These are phyloP conservation scores for Sherardia arvensis DNA, from an alignment of 257 asterid species.

Conservation along the genomic window DNA sequence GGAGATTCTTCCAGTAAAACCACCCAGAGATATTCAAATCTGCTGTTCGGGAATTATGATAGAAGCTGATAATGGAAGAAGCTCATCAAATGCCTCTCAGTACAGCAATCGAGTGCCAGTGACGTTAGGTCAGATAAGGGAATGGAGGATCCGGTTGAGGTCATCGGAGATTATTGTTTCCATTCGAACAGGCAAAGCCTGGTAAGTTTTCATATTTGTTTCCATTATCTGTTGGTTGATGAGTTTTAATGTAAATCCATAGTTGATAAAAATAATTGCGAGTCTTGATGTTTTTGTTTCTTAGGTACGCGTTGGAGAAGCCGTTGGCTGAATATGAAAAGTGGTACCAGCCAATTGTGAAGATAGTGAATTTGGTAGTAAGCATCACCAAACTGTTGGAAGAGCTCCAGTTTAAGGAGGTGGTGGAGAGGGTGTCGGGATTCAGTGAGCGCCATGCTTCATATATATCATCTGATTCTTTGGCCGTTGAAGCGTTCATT, in stretches of 20 bases:
- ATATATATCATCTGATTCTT: slow-evolving; percentile 10
- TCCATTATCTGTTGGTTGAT: background rate
- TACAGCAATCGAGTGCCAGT: slow-evolving; percentile 3
- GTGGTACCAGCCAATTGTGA: slow-evolving; percentile 16
- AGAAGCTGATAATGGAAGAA: slow-evolving; percentile 5
- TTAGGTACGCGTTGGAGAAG: slow-evolving; percentile 13
- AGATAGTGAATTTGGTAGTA: slow-evolving; percentile 3
- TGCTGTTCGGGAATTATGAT: slow-evolving; percentile 11
- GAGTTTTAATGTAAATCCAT: too few relatives aligned
- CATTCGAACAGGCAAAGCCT: slow-evolving; percentile 14
- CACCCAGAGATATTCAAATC: slow-evolving; percentile 1
- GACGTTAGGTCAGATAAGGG: slow-evolving; percentile 11
- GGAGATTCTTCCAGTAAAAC: slow-evolving; percentile 8
- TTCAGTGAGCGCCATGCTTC: slow-evolving; percentile 8
- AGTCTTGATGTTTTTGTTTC: too few relatives aligned
- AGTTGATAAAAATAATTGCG: too few relatives aligned
- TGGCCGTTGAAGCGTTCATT: slow-evolving; percentile 9
- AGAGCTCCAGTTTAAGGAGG: slow-evolving; percentile 13
- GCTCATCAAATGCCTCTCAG: background rate
- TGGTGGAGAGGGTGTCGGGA: slow-evolving; percentile 10
- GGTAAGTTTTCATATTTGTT: slow-evolving; percentile 9
- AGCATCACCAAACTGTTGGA: slow-evolving; percentile 7
- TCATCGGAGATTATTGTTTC: slow-evolving; percentile 2
- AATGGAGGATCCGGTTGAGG: slow-evolving; percentile 11
- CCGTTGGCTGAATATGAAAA: slow-evolving; percentile 13